Conservation (phyloP, 148 eudicot genomes). For the Linanthus parryae region DNA sequence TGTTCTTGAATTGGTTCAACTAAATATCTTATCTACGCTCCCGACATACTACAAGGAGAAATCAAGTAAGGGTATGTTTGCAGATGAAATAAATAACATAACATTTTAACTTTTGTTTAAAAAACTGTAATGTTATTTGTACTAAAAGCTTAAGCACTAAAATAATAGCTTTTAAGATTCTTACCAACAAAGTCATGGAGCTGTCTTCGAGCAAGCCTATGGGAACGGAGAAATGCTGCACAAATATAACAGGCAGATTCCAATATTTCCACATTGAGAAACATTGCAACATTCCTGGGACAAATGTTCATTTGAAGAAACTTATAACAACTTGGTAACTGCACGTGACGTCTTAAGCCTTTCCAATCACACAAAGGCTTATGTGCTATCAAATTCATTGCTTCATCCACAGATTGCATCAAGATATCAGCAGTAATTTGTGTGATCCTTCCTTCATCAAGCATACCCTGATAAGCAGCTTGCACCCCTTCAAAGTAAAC, state of each 20-base stretch:
- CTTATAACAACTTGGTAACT: neutral
- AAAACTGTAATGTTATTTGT: no score
- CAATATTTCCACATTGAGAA: neutral
- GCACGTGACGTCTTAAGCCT: neutral
- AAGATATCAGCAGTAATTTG: neutral
- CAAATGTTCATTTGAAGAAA: neutral
- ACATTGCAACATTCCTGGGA: neutral
- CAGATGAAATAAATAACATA: no score
- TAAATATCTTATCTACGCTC: no score
- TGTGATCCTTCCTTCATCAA: slow-evolving; percentile 4
- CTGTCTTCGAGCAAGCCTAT: slow-evolving; percentile 1
- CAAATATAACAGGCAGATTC: slow-evolving; percentile 5
- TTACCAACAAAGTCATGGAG: slow-evolving; percentile 5
- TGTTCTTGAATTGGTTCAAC: no score
- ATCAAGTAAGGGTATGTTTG: no score
- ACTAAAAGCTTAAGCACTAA: no score
- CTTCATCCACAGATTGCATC: slow-evolving; percentile 4
- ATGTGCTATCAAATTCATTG: slow-evolving; percentile 1
- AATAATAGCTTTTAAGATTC: neutral
- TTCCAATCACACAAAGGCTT: slow-evolving; percentile 1
- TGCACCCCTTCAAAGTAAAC: no score
- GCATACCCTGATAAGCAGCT: slow-evolving; percentile 2
- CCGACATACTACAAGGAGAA: no score
- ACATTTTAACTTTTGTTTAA: no score
- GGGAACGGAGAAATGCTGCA: slow-evolving; percentile 2